Evolutionary conservation across 2,329 filamentous ascomycete genomes (phyloP), one percentile per base, ranked within the genome.

Genomic region (Rhytidhysteron rufulum): DNA sequence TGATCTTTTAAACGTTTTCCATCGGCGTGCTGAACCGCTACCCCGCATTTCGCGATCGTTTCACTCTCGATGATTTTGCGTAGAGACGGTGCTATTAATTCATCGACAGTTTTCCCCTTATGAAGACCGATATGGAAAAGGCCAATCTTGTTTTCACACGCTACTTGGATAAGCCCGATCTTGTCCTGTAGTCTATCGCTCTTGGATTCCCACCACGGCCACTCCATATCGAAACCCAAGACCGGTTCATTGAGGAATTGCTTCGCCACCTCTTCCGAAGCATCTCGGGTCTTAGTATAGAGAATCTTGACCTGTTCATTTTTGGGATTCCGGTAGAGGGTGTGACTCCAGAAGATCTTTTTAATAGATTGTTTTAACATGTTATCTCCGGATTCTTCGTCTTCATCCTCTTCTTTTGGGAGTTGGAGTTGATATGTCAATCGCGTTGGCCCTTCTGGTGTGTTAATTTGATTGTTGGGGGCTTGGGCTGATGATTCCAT

Each of bases 211-310:
- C 75, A 45, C 27, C 49, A 51, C 38, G 80, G 74, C 90, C 91
- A 96, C 68, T 96, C 91, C 46, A 96, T 75, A 55, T 96, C 90
- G 45, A 96, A 88, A 0, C 90, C 90, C n/a, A 96, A 61, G 2
- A 94, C 66, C 29, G 79, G 72, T 54, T 93, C 80, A 19, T 75
- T 50, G 29, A 82, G 57, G 51, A 96, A 95, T 42, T 84, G 74
- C 42, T 77, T 63, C 15, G 78, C 70, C 6, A 86, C 75, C 5
- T 70, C 66, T 60, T 96, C 88, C 15, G 85, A 84, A 3, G 78
- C 79, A 25, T 79, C 70, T 32, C 75, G 77, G 41, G 72, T 84
- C 35, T 70, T 80, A 70, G 88, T 95, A 63, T 95, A 95, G 57
- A 91, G 81, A 1, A 94, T 79, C 41, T 74, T 77, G 33, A 88